phyloP scores from a whole-genome alignment of 768 basidiomycete species.

The Stropharia rugosoannulata region DNA sequence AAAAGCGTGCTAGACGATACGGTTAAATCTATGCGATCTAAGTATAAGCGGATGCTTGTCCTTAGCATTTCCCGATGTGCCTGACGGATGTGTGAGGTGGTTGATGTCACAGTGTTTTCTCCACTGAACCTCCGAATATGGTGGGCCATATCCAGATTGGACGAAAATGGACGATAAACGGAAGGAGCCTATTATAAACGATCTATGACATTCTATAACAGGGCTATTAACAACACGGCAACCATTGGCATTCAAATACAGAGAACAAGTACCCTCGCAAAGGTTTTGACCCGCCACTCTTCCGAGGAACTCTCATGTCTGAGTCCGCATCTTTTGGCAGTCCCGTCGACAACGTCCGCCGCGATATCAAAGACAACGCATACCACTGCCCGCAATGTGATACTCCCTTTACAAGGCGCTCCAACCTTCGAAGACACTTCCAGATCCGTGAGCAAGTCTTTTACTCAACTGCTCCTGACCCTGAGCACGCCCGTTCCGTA shows the following conservation, averaged over 20 bases:
- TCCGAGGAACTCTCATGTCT: slow-evolving; percentile 17
- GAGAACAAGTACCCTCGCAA: slow-evolving; percentile 10
- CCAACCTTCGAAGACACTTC: slow-evolving; percentile 34
- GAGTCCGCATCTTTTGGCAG: slow-evolving; percentile 16
- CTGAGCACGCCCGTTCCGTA: slow-evolving; percentile 10
- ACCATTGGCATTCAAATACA: slow-evolving; percentile 15
- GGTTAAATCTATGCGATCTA: not conserved
- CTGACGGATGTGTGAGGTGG: slow-evolving; percentile 5
- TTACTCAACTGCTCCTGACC: slow-evolving; percentile 6
- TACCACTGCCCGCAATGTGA: slow-evolving; percentile 36
- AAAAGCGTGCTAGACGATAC: not conserved
- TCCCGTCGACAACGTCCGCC: slow-evolving; percentile 30
- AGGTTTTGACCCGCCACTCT: slow-evolving; percentile 13
- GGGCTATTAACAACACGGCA: slow-evolving; percentile 5
- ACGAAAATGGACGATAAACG: slow-evolving; percentile 1
- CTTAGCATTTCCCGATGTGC: not conserved
- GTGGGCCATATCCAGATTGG: slow-evolving; percentile 5
- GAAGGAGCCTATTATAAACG: not conserved
- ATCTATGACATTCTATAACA: slow-evolving; percentile 2
- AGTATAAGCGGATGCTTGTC: not conserved
- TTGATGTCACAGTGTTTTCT: slow-evolving; percentile 15
- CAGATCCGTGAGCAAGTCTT: slow-evolving; percentile 28
- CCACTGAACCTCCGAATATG: slow-evolving; percentile 19
- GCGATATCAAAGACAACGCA: slow-evolving; percentile 30
- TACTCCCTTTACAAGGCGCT: slow-evolving; percentile 34